These are phyloP conservation scores for Myriosclerotinia curreyana DNA, from an alignment of 2,329 filamentous ascomycete species.

Conservation along the genomic window DNA sequence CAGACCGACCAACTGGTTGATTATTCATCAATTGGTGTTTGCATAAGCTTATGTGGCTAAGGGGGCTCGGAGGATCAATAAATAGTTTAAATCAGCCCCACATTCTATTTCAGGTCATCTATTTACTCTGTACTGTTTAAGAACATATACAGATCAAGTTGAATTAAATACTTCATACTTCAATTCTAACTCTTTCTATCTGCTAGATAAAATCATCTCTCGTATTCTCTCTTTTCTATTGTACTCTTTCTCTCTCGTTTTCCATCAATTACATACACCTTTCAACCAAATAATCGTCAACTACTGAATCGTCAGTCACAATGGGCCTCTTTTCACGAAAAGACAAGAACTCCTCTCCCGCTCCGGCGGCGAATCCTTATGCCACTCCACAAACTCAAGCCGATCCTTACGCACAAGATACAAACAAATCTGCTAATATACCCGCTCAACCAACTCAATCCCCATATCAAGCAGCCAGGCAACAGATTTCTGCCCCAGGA, in stretches of 20 bases:
- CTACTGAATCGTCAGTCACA: not conserved
- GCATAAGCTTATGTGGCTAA: not conserved
- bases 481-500: conserved; percentile 33
- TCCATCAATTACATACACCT: not conserved
- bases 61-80: conserved; percentile 8
- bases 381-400: conserved; percentile 37
- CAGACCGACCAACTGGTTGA: not conserved
- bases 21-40: too few species aligned
- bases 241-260: not conserved
- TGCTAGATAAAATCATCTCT: not conserved
- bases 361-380: conserved; percentile 40
- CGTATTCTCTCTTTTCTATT: not conserved
- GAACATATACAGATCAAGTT: not conserved
- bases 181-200: not conserved
- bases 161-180: not conserved
- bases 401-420: conserved; percentile 59
- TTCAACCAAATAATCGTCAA: not conserved
- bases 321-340: conserved; percentile 46
- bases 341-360: conserved; percentile 49
- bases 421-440: conserved; percentile 54
- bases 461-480: conserved; percentile 32
- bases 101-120: conserved; percentile 12
- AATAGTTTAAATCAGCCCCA: conserved; percentile 15
- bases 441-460: conserved; percentile 39
- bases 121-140: too few species aligned